Percentiles rank a stretch among this genome's conserved stretches.
phyloP scores from a whole-genome alignment of 805 yeast species.

The Torulaspora delbrueckii region DNA sequence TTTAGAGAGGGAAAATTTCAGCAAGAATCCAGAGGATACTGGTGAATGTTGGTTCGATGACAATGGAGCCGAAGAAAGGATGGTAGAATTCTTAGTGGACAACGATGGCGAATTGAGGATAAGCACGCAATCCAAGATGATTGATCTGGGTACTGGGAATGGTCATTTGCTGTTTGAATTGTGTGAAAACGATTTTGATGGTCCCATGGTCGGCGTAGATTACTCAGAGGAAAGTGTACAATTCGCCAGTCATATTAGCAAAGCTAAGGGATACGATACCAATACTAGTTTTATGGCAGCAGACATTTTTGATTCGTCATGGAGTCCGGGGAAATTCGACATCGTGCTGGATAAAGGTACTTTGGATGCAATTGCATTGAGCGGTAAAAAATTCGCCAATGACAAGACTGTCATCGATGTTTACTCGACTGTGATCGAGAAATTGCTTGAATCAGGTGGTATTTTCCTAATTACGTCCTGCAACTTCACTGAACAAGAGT shows the following conservation, averaged over 20 bases:
- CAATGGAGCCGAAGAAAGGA: constrained; percentile 82
- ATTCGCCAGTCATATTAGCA: constrained; percentile 62
- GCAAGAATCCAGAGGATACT: constrained; percentile 70
- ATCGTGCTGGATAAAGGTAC: constrained; percentile 92
- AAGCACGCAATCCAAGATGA: constrained; percentile 38
- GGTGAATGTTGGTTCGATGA: constrained; percentile 98
- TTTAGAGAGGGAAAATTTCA: constrained; percentile 65
- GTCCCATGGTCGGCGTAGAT: constrained; percentile 70
- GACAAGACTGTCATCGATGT: constrained; percentile 49
- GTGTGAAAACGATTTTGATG: constrained; percentile 56
- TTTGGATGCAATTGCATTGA: constrained; percentile 90
- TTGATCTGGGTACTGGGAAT: constrained; percentile 94
- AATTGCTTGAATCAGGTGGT: constrained; percentile 50
- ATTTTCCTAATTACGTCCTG: constrained; percentile 82
- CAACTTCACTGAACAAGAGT: constrained; percentile 82
- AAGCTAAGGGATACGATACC: constrained; percentile 36
- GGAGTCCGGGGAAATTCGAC: constrained; percentile 51
- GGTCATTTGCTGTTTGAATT: constrained; percentile 81
- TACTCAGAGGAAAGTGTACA: constrained; percentile 76
- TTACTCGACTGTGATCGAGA: constrained; percentile 57
- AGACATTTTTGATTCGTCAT: constrained; percentile 53
- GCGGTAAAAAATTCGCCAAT: constrained; percentile 48
- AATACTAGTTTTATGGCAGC: constrained; percentile 54
- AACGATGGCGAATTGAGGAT: constrained; percentile 40
- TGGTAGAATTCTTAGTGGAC: constrained; percentile 65